Evolutionary conservation across 371 early-diverging fungal genomes (phyloP).

Genomic region (Mortierella sp.): DNA sequence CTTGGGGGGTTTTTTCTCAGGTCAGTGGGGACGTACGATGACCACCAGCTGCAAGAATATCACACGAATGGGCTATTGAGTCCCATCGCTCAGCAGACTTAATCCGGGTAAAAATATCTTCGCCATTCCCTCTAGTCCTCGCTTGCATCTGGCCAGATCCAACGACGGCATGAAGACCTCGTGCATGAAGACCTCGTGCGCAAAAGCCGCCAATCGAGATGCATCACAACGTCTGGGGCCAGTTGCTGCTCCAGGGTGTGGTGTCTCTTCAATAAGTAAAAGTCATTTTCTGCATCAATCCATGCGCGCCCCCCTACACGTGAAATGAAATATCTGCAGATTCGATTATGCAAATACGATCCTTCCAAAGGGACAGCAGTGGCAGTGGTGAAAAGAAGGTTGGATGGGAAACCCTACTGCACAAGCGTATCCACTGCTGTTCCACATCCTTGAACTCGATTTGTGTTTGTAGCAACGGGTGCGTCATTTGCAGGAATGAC

Average conservation of each 20-base stretch:
- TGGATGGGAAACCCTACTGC: conserved; percentile 1
- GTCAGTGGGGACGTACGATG: conserved; percentile 10
- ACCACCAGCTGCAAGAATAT: conserved; percentile 22
- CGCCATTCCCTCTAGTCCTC: conserved; percentile 10
- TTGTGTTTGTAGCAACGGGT: conserved; percentile 9
- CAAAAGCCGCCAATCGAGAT: conserved; percentile 29
- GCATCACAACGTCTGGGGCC: background rate
- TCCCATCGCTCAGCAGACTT: background rate
- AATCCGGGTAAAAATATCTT: background rate
- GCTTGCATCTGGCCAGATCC: conserved; percentile 4
- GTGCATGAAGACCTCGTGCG: conserved; percentile 11
- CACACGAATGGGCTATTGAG: background rate
- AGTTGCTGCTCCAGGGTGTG: conserved; percentile 13
- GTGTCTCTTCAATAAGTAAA: conserved; percentile 9
- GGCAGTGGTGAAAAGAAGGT: no score
- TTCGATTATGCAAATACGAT: no score
- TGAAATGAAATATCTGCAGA: no score
- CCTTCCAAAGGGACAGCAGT: no score
- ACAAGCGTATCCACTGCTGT: conserved; percentile 19
- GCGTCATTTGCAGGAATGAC: conserved; percentile 7
- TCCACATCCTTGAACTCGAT: conserved; percentile 8
- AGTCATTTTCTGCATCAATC: conserved; percentile 6
- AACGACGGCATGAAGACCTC: background rate
- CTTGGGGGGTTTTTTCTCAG: background rate
- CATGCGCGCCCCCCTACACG: conserved; percentile 4